phyloP scores from a whole-genome alignment of 805 yeast genomes.

The Starmerella bacillaris region DNA sequence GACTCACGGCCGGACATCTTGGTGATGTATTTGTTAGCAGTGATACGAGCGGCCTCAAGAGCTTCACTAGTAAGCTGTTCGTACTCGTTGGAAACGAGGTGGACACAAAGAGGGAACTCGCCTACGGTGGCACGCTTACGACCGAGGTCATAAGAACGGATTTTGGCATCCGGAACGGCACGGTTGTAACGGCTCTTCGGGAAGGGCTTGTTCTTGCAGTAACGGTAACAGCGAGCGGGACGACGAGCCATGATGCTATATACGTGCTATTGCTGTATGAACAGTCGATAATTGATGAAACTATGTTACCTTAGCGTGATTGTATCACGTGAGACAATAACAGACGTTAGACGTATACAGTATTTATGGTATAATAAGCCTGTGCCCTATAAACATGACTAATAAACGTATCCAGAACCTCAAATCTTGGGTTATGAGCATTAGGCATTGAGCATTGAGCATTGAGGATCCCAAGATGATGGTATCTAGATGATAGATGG shows the following conservation, averaged over 20 bases:
- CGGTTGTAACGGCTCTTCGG: constrained; percentile 99
- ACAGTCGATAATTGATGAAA: no score
- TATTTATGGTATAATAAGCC: no score
- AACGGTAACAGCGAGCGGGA: constrained; percentile 99
- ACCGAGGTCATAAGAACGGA: constrained; percentile 97
- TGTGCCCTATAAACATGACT: no score
- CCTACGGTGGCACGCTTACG: constrained; percentile 99
- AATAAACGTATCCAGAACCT: no score
- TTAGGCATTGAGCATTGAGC: no score
- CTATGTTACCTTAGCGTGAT: no score
- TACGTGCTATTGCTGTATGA: no score
- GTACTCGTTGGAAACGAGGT: constrained; percentile 96
- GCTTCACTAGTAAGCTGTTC: constrained; percentile 99
- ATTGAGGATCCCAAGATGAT: no score
- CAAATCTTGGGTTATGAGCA: no score
- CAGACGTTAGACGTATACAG: no score
- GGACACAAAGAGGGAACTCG: constrained; percentile 99
- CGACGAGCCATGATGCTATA: constrained; percentile 99
- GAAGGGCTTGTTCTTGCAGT: constrained; percentile 99
- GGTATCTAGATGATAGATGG: no score
- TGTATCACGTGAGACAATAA: no score
- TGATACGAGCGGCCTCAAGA: constrained; percentile 99
- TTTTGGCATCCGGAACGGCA: constrained; percentile 99
- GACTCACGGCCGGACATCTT: constrained; percentile 95
- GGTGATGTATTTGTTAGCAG: constrained; percentile 99